Base-by-base conservation (phyloP, 1,139 yeast species). In the Yamadazyma taylorii region DNA sequence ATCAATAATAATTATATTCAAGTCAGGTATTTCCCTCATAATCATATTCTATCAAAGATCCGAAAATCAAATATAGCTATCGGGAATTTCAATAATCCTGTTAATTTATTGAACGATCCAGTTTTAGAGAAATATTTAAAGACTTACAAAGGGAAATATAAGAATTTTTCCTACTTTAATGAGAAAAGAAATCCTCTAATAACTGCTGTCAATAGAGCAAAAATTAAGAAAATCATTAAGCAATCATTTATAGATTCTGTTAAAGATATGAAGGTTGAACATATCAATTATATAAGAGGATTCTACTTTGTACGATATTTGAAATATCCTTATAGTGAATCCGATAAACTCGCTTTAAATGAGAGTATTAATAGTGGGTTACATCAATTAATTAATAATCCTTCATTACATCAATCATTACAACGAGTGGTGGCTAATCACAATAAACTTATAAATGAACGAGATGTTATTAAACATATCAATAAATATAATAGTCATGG, bases 401-500 rank as follows among this genome's bases (percentile, higher is more conserved):
- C 21, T 8, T 33, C 39, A 10, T 27, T 33, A 30, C 5, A 17
- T 11, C 34, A 28, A 8, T 10, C n/a, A n/a, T 5, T 29, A 9
- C 7, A 10, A 12, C 4, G 10, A 4, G n/a, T 11, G 7, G 17
- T 12, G n/a, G 21, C 7, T 12, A 6, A 12, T 7, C 12, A 10
- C 5, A 29, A 19, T 7, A 29, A 19, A 15, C 10, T 19, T 4
- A 19, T 17, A 4, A 29, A 17, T 19, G 32, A 19, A n/a, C 27
- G 30, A 24, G 27, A 24, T 2, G 33, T 48, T 13, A 16, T 40
- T 32, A 31, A 78, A 75, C 55, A 83, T 73, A 52, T 63, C 74
- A 40, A 62, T 75, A 45, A 58, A 65, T 50, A 72, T 73, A 35
- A 68, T 78, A 48, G 49, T 41, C 69, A 74, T 56, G 83, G 80